Percentiles rank a stretch among this genome's conserved stretches.
These are phyloP conservation scores for Mycena albidolilacea DNA, from an alignment of 768 basidiomycete genomes.

Conservation along the genomic window DNA sequence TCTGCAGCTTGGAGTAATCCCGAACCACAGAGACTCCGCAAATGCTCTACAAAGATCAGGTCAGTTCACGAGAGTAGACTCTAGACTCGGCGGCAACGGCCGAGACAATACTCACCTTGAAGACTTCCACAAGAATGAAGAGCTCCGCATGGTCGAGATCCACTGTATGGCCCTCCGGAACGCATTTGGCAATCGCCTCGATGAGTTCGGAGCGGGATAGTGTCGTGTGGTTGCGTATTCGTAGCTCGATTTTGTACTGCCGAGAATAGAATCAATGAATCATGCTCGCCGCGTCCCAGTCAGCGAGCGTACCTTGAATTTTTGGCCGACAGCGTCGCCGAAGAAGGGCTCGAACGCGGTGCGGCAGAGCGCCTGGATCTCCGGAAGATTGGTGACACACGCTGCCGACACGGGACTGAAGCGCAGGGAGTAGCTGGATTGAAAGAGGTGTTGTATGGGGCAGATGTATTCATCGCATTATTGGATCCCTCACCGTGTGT, in stretches of 20 bases:
- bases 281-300: not conserved
- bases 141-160: conserved; percentile 78
- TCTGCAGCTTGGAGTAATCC: conserved; percentile 79
- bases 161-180: conserved; percentile 78
- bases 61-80: not conserved
- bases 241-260: conserved; percentile 88
- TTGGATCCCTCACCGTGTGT: conserved; percentile 66
- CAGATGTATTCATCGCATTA: not conserved
- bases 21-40: conserved; percentile 84
- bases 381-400: conserved; percentile 77
- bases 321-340: conserved; percentile 57
- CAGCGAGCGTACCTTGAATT: conserved; percentile 59
- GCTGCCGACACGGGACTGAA: conserved; percentile 79
- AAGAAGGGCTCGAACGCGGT: conserved; percentile 70
- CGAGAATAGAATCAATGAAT: not conserved
- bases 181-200: conserved; percentile 77
- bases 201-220: conserved; percentile 73
- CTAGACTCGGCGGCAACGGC: not conserved
- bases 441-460: not conserved
- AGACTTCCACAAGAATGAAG: conserved; percentile 85
- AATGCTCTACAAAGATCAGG: conserved; percentile 64
- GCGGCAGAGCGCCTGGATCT: conserved; percentile 76
- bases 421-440: conserved; percentile 74
- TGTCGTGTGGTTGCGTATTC: conserved; percentile 83
- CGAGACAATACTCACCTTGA: conserved; percentile 71